Base-by-base conservation (phyloP, 345 rosid genomes). In the Arabis alpina region DNA sequence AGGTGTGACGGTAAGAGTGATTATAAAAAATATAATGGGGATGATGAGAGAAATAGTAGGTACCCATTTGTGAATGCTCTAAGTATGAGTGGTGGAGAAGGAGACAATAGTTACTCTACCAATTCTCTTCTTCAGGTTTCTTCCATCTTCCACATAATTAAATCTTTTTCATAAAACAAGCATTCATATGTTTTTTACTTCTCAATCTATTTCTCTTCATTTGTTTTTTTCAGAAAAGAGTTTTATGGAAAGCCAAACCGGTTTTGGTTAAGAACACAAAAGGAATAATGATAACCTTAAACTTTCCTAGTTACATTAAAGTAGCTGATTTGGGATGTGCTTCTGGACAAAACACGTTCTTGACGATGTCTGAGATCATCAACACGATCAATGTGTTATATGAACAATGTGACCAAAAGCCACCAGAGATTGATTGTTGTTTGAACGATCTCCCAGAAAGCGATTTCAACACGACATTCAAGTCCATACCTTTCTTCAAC, bases 281-380 rank as follows among this genome's bases (percentile, higher is more conserved):
- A 66, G 58, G 19, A 12, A 10, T 13, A 8, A 5, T 32, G 49
- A 37, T 14, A 13, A 23, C 37, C 23, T 66, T 66, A 4, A 13
- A 16, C 23, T 45, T 67, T 43, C 68, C 80, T 0, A 3, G 3
- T 1, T 28, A 37, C 52, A 47, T 78, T 8, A 57, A 68, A n/a
- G 54, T 75, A 39, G 82, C 77, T 5, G 84, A 83, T 41, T 48
- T 83, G 49, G 84, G 82, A 11, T 83, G 86, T 32, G 64, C 82
- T 24, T 73, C 86, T 12, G 86, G 81, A 44, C 71, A 78, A 40
- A 83, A 76, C 43, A 61, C 84, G 1, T 42, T 83, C 19, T 5
- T 76, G 32, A 5, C 52, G 2, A 53, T 66, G 51, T 42, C 53
- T 30, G 42, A 66, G 25, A 54, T 66, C 5, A 13, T 73, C 1